Conservation (phyloP, 2,329 filamentous ascomycete species). For the Emydomyces testavorans region DNA sequence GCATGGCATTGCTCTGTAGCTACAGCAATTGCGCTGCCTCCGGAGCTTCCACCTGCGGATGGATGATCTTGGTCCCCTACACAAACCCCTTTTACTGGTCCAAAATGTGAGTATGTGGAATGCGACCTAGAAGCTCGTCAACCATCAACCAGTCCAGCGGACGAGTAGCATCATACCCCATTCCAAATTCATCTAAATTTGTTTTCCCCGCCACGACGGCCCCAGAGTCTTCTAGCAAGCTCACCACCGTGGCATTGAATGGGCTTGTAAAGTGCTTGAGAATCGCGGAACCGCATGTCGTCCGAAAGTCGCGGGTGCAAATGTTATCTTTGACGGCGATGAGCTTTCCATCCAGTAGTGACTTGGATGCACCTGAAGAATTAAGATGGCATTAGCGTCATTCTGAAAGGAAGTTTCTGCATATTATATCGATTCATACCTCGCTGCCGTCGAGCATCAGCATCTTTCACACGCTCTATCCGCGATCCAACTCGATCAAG, state of each 20-base stretch:
- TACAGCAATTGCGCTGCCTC: conserved; percentile 82
- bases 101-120: conserved; percentile 55
- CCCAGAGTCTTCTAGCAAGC: conserved; percentile 52
- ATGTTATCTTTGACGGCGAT: conserved; percentile 71
- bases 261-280: conserved; percentile 61
- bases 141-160: not conserved
- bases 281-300: conserved; percentile 72
- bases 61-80: conserved; percentile 31
- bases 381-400: not conserved
- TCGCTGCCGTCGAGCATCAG: conserved; percentile 27
- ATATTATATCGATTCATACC: conserved; percentile 20
- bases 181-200: conserved; percentile 92
- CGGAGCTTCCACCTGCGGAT: conserved; percentile 81
- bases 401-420: not conserved
- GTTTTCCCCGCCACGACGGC: conserved; percentile 63
- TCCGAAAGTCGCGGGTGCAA: conserved; percentile 51
- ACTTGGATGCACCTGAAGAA: conserved; percentile 26
- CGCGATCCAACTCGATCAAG: conserved; percentile 26
- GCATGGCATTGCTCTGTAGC: conserved; percentile 50
- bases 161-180: conserved; percentile 46
- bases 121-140: conserved; percentile 44
- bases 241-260: conserved; percentile 70
- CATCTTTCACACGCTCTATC: conserved; percentile 29
- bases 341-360: conserved; percentile 34
- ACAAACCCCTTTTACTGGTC: conserved; percentile 48